These are phyloP conservation scores for Cladosporium austrohemisphaericum DNA, from an alignment of 2,329 filamentous ascomycete species.

Conservation along the genomic window DNA sequence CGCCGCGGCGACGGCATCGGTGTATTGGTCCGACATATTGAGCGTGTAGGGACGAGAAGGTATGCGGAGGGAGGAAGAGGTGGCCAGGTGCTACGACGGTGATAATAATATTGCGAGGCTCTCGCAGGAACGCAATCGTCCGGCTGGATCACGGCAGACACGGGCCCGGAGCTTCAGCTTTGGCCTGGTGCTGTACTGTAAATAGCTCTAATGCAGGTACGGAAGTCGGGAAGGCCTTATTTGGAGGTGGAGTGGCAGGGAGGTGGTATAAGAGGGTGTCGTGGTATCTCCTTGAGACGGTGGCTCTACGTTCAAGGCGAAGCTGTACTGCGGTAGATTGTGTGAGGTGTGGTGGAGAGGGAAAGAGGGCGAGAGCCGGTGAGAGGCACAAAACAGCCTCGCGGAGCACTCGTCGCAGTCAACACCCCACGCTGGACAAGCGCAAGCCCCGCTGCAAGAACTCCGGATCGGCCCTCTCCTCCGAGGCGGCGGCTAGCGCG, in stretches of 20 bases:
- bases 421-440: too few relatives aligned
- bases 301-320: too few relatives aligned
- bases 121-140: conserved; percentile 11
- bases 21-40: conserved; percentile 13
- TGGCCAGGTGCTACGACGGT: too few relatives aligned
- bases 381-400: neutral
- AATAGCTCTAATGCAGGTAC: conserved; percentile 15
- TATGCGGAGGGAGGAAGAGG: neutral
- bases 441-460: too few relatives aligned
- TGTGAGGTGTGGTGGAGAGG: neutral
- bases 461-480: neutral
- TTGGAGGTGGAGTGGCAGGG: neutral
- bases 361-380: neutral
- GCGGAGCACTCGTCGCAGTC: too few relatives aligned
- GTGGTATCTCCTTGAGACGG: neutral
- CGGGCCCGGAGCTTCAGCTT: conserved; percentile 3
- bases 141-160: conserved; percentile 5
- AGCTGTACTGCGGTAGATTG: neutral
- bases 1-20: conserved; percentile 28
- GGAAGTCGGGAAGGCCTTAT: neutral
- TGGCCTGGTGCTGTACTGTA: neutral
- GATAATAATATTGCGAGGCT: conserved; percentile 3
- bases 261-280: neutral
- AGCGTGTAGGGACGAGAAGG: neutral
- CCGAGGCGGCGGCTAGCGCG: neutral